Evolutionary conservation across 73 alveolate genomes (phyloP).

Genomic region (Uronychia setigera): DNA sequence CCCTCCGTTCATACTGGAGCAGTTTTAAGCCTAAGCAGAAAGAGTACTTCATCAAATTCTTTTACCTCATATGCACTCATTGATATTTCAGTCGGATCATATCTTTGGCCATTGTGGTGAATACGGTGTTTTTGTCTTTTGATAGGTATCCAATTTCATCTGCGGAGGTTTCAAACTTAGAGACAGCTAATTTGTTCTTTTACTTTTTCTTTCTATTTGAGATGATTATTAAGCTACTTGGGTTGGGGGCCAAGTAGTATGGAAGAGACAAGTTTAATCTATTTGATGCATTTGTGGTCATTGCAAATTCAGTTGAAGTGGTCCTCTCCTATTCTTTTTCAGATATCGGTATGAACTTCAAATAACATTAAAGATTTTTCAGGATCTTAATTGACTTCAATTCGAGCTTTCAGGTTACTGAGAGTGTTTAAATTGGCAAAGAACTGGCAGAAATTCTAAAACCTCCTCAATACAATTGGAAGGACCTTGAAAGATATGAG

Average conservation of each 20-base stretch:
- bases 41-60: too few relatives aligned
- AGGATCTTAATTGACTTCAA: constrained; percentile 26
- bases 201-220: constrained; percentile 22
- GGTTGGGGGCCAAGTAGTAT: constrained; percentile 15
- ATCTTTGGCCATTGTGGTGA: constrained; percentile 7
- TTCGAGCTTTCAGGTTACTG: constrained; percentile 41
- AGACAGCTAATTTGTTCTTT: constrained; percentile 7
- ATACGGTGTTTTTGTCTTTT: constrained; percentile 39
- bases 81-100: too few relatives aligned
- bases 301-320: constrained; percentile 19
- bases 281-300: constrained; percentile 31
- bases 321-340: too few relatives aligned
- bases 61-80: too few relatives aligned
- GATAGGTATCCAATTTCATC: constrained; percentile 39
- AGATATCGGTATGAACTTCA: background rate
- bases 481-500: constrained; percentile 12
- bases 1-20: too few relatives aligned
- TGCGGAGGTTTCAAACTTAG: constrained; percentile 12
- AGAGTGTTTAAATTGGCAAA: constrained; percentile 44
- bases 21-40: too few relatives aligned
- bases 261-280: constrained; percentile 22
- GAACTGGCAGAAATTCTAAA: constrained; percentile 33
- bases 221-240: constrained; percentile 23
- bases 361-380: constrained; percentile 6
- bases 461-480: constrained; percentile 28